phyloP scores from a whole-genome alignment of 2,329 filamentous ascomycete genomes.

The Bertia moriformis region DNA sequence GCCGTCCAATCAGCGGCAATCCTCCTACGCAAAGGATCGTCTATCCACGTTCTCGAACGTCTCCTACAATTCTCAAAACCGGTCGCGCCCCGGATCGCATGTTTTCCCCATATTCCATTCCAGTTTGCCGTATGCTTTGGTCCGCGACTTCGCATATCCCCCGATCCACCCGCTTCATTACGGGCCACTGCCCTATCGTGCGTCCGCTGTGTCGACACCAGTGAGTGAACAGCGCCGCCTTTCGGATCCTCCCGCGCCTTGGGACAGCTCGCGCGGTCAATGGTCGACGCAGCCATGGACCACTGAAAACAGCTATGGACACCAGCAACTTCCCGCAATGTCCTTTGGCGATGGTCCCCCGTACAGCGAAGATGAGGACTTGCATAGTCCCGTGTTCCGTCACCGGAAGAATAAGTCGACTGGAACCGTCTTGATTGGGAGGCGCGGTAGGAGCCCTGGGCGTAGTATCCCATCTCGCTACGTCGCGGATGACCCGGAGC shows the following conservation, averaged over 20 bases:
- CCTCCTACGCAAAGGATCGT: conserved; percentile 28
- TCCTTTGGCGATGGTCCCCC: conserved; percentile 53
- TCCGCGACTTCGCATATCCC: conserved; percentile 62
- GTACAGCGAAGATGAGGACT: conserved; percentile 59
- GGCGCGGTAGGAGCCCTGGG: conserved; percentile 20
- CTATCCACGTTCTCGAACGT: conserved; percentile 45
- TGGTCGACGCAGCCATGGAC: conserved; percentile 7
- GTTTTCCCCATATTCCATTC: conserved; percentile 53
- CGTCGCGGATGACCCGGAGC: conserved; percentile 19
- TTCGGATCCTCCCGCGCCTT: conserved; percentile 41
- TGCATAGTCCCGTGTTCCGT: conserved; percentile 51
- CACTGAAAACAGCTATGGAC: conserved; percentile 15
- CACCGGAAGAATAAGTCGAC: conserved; percentile 49
- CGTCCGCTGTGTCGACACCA: conserved; percentile 48
- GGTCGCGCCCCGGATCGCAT: conserved; percentile 45
- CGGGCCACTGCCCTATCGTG: conserved; percentile 41
- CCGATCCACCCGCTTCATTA: conserved; percentile 55
- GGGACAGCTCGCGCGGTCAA: conserved; percentile 29
- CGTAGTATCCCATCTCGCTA: conserved; percentile 14
- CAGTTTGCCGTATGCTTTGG: conserved; percentile 49
- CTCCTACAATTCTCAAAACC: conserved; percentile 19
- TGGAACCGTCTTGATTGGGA: conserved; percentile 9
- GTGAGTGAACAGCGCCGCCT: conserved; percentile 45
- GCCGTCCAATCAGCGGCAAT: neutral
- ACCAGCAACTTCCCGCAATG: conserved; percentile 20